Conservation (phyloP, 1,139 yeast species). For the Diutina catenulata region DNA sequence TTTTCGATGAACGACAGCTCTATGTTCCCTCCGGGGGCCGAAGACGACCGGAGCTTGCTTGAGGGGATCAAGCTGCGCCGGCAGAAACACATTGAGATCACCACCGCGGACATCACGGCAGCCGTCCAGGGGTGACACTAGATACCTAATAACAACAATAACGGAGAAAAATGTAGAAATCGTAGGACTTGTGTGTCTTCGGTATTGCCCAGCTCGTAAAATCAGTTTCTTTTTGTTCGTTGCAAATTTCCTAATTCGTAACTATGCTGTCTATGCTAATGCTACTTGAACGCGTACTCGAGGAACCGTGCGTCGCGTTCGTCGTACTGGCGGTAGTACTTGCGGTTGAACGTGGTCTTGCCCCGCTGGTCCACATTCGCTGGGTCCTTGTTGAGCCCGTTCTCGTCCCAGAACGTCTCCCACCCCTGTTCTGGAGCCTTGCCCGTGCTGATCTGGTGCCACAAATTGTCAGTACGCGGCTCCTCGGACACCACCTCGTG, state of each 20-base stretch:
- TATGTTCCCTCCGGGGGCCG: background rate
- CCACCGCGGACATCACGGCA: constrained; percentile 3
- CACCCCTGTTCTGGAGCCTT: too few species aligned
- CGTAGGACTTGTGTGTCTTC: constrained; percentile 19
- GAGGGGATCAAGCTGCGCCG: background rate
- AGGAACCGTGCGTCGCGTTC: constrained; percentile 17
- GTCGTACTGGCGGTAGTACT: constrained; percentile 16
- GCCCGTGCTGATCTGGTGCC: too few species aligned
- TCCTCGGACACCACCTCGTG: too few species aligned
- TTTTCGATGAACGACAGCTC: constrained; percentile 3
- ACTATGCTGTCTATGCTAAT: background rate
- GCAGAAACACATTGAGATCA: background rate
- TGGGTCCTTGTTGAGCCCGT: constrained; percentile 3
- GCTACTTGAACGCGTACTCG: constrained; percentile 11
- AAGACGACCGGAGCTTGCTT: background rate
- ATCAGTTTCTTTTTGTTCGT: constrained; percentile 1
- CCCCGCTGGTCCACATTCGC: background rate
- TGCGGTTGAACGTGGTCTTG: constrained; percentile 9
- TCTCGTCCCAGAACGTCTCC: too few species aligned
- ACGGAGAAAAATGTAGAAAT: constrained; percentile 30
- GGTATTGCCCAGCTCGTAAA: background rate
- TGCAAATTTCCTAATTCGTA: background rate
- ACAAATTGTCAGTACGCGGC: too few species aligned
- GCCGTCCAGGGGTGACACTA: constrained; percentile 5
- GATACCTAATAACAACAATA: constrained; percentile 13